These are phyloP conservation scores for Dryas integrifolia DNA, from an alignment of 331 rosid species.

Conservation along the genomic window DNA sequence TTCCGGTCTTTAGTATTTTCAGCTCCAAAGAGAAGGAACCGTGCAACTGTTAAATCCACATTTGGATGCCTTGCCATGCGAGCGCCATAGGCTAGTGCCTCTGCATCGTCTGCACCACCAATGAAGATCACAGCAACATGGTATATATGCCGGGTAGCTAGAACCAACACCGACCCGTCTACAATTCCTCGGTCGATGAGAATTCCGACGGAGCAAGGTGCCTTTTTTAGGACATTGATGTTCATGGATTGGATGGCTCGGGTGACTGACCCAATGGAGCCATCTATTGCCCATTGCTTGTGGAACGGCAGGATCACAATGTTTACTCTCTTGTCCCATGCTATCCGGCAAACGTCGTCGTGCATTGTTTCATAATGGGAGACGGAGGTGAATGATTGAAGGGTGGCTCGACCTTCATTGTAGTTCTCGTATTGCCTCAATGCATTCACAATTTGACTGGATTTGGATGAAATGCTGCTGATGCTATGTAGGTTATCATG, in stretches of 20 bases:
- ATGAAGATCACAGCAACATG: conserved; percentile 54
- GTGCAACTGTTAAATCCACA: conserved; percentile 46
- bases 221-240: conserved; percentile 42
- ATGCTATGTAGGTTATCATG: not conserved
- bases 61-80: conserved; percentile 53
- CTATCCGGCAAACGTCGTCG: conserved; percentile 42
- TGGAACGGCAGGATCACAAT: conserved; percentile 64
- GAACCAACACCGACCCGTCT: conserved; percentile 28
- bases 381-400: conserved; percentile 53
- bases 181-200: conserved; percentile 53
- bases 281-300: conserved; percentile 64
- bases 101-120: conserved; percentile 69
- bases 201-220: conserved; percentile 67
- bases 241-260: conserved; percentile 40
- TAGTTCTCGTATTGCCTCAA: conserved; percentile 37
- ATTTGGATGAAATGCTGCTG: conserved; percentile 15
- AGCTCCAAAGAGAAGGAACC: conserved; percentile 58
- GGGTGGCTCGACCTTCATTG: conserved; percentile 35
- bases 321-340: conserved; percentile 37
- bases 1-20: conserved; percentile 51
- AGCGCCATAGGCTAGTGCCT: conserved; percentile 57
- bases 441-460: conserved; percentile 45
- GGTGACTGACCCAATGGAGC: conserved; percentile 32
- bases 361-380: conserved; percentile 39
- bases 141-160: conserved; percentile 14